These are phyloP conservation scores for Pleurotus giganteus DNA, from an alignment of 768 basidiomycete genomes.

Conservation along the genomic window DNA sequence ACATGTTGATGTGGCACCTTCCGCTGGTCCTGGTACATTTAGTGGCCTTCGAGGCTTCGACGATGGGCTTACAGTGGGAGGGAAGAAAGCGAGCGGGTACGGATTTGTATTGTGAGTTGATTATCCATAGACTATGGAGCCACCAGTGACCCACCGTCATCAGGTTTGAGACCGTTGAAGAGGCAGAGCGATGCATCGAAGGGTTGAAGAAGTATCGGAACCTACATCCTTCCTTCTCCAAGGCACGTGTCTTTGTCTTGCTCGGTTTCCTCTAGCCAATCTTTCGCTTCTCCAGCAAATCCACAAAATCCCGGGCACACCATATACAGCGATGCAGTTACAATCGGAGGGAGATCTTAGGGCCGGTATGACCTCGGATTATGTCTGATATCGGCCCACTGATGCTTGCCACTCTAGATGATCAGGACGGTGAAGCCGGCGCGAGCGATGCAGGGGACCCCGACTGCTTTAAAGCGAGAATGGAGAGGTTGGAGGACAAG, in stretches of 20 bases:
- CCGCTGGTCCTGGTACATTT: slow-evolving; percentile 45
- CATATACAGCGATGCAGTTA: slow-evolving; percentile 38
- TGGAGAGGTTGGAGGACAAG: slow-evolving; percentile 70
- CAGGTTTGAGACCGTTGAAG: slow-evolving; percentile 66
- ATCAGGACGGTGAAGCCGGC: neutral
- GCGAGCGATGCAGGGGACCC: slow-evolving; percentile 17
- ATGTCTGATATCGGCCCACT: slow-evolving; percentile 7
- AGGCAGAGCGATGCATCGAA: slow-evolving; percentile 74
- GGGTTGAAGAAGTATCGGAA: slow-evolving; percentile 69
- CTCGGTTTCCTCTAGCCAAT: slow-evolving; percentile 3
- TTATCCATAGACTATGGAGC: neutral
- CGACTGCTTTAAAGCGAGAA: slow-evolving; percentile 69
- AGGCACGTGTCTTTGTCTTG: slow-evolving; percentile 41
- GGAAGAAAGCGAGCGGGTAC: slow-evolving; percentile 7
- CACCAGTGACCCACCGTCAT: neutral
- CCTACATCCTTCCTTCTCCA: slow-evolving; percentile 84
- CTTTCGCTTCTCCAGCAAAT: slow-evolving; percentile 37
- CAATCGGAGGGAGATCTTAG: slow-evolving; percentile 20
- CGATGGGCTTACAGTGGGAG: slow-evolving; percentile 10
- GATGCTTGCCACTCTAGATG: slow-evolving; percentile 12
- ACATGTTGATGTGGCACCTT: slow-evolving; percentile 48
- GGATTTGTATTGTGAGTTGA: slow-evolving; percentile 11
- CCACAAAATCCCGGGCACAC: slow-evolving; percentile 82
- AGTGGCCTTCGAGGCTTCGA: neutral
- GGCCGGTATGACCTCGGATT: neutral